These are phyloP conservation scores for Microsporum ferrugineum DNA, from an alignment of 2,329 filamentous ascomycete genomes.

Conservation along the genomic window DNA sequence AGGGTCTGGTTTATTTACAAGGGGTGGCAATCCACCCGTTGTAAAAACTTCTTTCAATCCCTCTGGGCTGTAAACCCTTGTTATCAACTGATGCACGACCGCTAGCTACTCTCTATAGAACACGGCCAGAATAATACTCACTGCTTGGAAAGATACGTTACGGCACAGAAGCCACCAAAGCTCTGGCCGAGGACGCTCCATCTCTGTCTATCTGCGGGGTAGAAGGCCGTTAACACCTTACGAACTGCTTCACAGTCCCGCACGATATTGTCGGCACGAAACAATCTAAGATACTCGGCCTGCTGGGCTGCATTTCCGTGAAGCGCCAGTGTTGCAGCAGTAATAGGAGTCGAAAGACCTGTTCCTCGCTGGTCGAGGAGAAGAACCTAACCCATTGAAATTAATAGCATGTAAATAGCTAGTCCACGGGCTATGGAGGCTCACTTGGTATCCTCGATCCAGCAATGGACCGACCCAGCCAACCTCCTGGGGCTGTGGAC, in stretches of 20 bases:
- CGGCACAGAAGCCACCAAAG: conserved; percentile 77
- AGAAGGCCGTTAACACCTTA: conserved; percentile 57
- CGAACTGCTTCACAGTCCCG: conserved; percentile 80
- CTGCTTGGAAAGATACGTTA: conserved; percentile 73
- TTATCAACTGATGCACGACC: neutral
- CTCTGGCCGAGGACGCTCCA: conserved; percentile 87
- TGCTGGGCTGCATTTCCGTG: conserved; percentile 56
- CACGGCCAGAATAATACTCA: conserved; percentile 22
- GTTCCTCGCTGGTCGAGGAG: conserved; percentile 87
- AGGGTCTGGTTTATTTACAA: conserved; percentile 58
- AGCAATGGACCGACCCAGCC: conserved; percentile 60
- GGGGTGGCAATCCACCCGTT: conserved; percentile 70
- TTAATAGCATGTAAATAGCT: neutral
- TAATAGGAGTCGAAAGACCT: conserved; percentile 70
- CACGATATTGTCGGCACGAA: conserved; percentile 84
- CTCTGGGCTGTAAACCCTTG: conserved; percentile 43
- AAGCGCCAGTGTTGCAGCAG: conserved; percentile 56
- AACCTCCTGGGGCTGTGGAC: conserved; percentile 60
- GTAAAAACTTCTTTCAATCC: conserved; percentile 73
- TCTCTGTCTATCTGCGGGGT: conserved; percentile 56
- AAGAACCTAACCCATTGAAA: conserved; percentile 40
- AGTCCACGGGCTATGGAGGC: conserved; percentile 1
- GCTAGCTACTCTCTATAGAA: too few species aligned
- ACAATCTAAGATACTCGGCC: conserved; percentile 68
- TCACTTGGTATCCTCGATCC: conserved; percentile 67